Evolutionary conservation across 441 rosid genomes (phyloP).

Genomic region (Raphanus hybrid): DNA sequence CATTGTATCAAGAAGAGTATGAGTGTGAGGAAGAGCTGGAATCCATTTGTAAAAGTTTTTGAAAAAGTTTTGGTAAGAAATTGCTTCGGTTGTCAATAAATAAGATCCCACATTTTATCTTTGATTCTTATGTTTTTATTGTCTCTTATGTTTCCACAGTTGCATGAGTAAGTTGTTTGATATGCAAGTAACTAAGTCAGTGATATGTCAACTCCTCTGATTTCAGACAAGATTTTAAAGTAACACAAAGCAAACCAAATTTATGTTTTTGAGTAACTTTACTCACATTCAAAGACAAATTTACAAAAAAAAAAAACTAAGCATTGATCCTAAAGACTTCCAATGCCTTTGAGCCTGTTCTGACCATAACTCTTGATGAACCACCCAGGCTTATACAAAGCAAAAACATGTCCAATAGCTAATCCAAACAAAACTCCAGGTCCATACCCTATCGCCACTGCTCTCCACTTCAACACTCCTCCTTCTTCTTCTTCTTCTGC

Average conservation of each 20-base stretch:
- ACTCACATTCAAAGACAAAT: background rate
- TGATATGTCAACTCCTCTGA: slow-evolving; percentile 2
- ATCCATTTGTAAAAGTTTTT: background rate
- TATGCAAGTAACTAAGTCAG: background rate
- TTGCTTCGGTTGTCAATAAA: background rate
- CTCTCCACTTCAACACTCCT: background rate
- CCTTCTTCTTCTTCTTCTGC: slow-evolving; percentile 3
- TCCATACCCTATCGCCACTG: background rate
- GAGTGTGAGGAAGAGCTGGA: background rate
- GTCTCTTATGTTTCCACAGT: background rate
- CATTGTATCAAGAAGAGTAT: background rate
- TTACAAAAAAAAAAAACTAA: background rate
- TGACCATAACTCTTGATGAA: background rate
- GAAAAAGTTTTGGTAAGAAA: background rate
- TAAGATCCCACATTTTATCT: background rate
- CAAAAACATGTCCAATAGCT: slow-evolving; percentile 6
- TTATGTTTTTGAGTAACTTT: background rate
- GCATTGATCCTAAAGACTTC: background rate
- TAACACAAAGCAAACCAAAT: background rate
- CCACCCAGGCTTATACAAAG: slow-evolving; percentile 16
- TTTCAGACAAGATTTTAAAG: slow-evolving; percentile 9
- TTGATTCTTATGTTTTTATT: too few species aligned
- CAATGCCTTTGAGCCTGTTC: background rate
- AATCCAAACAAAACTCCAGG: slow-evolving; percentile 7
- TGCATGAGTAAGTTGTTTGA: background rate